phyloP scores from a whole-genome alignment of 495 filamentous ascomycete species.

The Penicillium subrubescens region DNA sequence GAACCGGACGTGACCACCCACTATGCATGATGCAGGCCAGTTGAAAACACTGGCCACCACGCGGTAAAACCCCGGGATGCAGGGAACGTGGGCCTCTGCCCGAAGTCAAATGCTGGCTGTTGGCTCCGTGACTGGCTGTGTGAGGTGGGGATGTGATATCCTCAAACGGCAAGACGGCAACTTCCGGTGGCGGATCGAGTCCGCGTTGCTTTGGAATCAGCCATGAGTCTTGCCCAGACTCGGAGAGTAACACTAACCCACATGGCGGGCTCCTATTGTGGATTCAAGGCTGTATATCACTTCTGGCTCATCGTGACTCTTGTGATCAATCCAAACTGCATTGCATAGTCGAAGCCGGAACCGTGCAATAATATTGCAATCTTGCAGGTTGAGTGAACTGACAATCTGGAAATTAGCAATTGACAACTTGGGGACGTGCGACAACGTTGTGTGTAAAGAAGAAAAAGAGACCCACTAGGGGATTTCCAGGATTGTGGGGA shows the following conservation, averaged over 20 bases:
- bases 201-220: slow-evolving; percentile 1
- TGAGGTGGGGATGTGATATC: background rate
- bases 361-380: background rate
- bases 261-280: background rate
- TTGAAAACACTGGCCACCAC: background rate
- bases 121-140: background rate
- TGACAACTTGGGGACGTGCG: background rate
- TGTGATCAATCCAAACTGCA: background rate
- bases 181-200: slow-evolving; percentile 6
- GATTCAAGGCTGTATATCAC: background rate
- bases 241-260: background rate
- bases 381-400: background rate
- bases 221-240: background rate
- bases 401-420: background rate
- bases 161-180: slow-evolving; percentile 4
- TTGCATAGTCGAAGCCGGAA: background rate
- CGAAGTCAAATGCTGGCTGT: background rate
- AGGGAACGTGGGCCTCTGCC: background rate
- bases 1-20: background rate
- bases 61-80: slow-evolving; percentile 7
- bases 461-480: background rate
- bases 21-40: background rate
- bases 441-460: too few relatives aligned
- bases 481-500: background rate
- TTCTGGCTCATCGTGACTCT: background rate